phyloP scores from a whole-genome alignment of 139 green algal species.

The Coelastrella sp. region DNA sequence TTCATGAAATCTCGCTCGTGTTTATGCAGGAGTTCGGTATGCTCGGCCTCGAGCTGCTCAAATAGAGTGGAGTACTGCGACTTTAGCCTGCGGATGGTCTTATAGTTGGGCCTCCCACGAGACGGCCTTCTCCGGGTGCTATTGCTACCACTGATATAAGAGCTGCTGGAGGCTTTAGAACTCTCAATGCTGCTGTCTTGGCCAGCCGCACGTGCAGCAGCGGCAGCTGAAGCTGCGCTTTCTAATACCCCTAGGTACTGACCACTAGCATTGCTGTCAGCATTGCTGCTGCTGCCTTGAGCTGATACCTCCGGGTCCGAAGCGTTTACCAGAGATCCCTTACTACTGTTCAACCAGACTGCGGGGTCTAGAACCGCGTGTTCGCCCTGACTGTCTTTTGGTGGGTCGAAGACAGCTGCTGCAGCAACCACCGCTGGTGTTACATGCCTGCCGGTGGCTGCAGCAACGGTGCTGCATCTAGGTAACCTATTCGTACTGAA shows the following conservation, averaged over 20 bases:
- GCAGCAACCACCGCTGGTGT: not conserved
- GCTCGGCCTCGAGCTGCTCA: slow-evolving; percentile 28
- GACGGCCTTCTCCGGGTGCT: not conserved
- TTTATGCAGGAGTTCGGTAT: not conserved
- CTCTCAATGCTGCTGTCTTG: not conserved
- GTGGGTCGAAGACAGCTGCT: not conserved
- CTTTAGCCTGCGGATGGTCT: not conserved
- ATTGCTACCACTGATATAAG: not conserved
- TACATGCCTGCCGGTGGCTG: not conserved
- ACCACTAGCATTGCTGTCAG: not conserved
- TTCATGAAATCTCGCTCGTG: slow-evolving; percentile 11
- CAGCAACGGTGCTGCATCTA: no score
- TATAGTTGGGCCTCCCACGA: not conserved
- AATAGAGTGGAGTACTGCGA: not conserved
- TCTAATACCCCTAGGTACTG: slow-evolving; percentile 17
- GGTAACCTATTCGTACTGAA: not conserved
- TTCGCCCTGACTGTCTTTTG: not conserved
- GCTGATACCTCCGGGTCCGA: not conserved
- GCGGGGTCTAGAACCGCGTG: not conserved
- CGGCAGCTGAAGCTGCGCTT: not conserved
- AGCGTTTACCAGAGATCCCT: not conserved
- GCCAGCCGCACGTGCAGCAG: not conserved
- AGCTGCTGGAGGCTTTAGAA: not conserved
- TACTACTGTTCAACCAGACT: slow-evolving; percentile 1
- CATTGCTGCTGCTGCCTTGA: not conserved